Evolutionary conservation across 345 rosid species (phyloP), one percentile per base, ranked within the genome.

Genomic region (Heritiera littoralis): DNA sequence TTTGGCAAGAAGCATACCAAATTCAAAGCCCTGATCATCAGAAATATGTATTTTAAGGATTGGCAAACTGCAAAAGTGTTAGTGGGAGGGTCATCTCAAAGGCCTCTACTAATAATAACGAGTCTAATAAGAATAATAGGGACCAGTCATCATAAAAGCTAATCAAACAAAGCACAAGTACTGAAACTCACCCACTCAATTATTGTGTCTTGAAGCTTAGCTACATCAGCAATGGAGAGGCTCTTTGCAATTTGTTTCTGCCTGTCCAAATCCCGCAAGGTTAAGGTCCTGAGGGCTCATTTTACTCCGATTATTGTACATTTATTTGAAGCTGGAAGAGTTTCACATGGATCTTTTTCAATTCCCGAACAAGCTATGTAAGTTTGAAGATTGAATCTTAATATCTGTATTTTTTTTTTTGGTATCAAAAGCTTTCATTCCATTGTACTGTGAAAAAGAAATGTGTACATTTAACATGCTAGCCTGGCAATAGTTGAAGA

Each of bases 111-210:
- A 1, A 66, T 35, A 35, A 41, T 70, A 6, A 9, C 9, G 49
- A 49, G 12, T 13, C 38, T 41, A 28, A 30, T 4, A 41, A 7
- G 30, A 28, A 23, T 5, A 69, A 20, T 3, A 35, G 12, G 9
- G 9, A 46, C 12, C 49, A 46, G 49, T 46, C 2, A 10, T 46
- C 63, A 58, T 7, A 56, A 35, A 8, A 28, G 10, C 45, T 43
- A 6, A 70, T 70, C 52, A 71, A 49, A 68, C 38, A 48, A 68
- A 63, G 20, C 17, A 68, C 15, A 28, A 8, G 3, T 35, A 28
- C 59, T 48, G n/a, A 43, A 69, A 6, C 38, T 69, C 43, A 71
- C 75, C 75, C 7, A 71, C 75, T 71, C 60, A 49, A 71, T 30
- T 51, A 71, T 71, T 49, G 49, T 71, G 60, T 55, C 59, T 51